Evolutionary conservation across 139 green algal species (phyloP).

Genomic region (Asterochloris sp.): DNA sequence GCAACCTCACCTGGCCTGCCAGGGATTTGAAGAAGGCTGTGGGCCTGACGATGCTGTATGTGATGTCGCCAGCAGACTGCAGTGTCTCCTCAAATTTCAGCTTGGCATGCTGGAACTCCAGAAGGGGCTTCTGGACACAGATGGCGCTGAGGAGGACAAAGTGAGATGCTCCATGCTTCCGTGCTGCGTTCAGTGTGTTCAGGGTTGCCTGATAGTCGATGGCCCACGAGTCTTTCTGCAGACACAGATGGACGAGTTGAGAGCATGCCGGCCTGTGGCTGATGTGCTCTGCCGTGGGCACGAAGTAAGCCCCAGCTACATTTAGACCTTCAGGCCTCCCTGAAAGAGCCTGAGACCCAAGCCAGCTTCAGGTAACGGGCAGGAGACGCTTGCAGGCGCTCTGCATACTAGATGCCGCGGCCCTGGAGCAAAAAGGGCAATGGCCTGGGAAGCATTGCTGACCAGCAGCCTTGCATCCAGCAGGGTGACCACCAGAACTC

Average conservation of each 20-base stretch:
- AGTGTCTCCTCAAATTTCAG: constrained; percentile 92
- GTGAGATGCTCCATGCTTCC: constrained; percentile 65
- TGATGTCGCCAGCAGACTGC: constrained; percentile 75
- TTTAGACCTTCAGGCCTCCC: background rate
- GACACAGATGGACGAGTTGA: background rate
- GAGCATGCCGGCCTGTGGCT: background rate
- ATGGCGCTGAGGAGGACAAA: constrained; percentile 97
- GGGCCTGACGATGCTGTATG: constrained; percentile 94
- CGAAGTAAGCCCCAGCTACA: too few relatives aligned
- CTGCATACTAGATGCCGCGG: too few relatives aligned
- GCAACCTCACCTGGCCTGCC: constrained; percentile 63
- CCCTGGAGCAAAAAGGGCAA: too few relatives aligned
- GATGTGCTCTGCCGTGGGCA: background rate
- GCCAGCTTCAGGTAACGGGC: background rate
- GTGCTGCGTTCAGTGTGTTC: constrained; percentile 82
- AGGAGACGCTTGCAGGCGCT: too few relatives aligned
- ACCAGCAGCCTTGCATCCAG: too few relatives aligned
- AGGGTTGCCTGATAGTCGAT: constrained; percentile 97
- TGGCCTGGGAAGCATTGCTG: too few relatives aligned
- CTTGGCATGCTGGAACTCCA: constrained; percentile 99
- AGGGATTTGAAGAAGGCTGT: constrained; percentile 99
- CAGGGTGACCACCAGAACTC: too few relatives aligned
- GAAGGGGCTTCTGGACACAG: constrained; percentile 97
- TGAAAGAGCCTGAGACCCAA: background rate
- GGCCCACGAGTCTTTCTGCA: constrained; percentile 90